These are phyloP conservation scores for Amphibolis antarctica DNA, from an alignment of 106 monocot genomes.

Conservation along the genomic window DNA sequence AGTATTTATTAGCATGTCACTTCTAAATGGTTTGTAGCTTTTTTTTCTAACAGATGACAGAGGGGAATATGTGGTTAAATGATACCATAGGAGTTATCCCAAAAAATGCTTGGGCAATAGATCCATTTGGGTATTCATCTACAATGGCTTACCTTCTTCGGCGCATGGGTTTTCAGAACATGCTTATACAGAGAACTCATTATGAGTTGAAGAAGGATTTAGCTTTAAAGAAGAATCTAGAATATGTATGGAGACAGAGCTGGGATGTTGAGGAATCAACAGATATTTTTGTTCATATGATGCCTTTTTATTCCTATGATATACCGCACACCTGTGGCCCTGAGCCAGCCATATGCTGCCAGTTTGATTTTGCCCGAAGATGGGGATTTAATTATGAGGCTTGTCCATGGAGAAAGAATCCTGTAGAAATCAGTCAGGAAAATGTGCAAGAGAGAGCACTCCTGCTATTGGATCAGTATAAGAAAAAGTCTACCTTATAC, in stretches of 20 bases:
- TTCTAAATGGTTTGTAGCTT: too few relatives aligned
- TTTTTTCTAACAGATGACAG: slow-evolving; percentile 57
- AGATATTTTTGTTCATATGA: slow-evolving; percentile 99
- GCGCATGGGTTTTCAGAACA: slow-evolving; percentile 92
- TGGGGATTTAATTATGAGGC: slow-evolving; percentile 68
- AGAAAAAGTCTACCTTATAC: slow-evolving; percentile 88
- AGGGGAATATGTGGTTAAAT: slow-evolving; percentile 92
- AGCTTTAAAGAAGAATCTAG: slow-evolving; percentile 64
- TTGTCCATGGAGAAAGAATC: slow-evolving; percentile 79
- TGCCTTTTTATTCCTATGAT: slow-evolving; percentile 99
- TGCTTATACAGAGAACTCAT: slow-evolving; percentile 96
- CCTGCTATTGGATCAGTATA: slow-evolving; percentile 78
- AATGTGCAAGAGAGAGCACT: slow-evolving; percentile 86
- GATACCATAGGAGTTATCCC: slow-evolving; percentile 84
- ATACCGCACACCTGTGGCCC: slow-evolving; percentile 98
- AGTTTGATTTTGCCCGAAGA: slow-evolving; percentile 95
- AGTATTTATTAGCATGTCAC: too few relatives aligned
- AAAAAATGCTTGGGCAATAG: slow-evolving; percentile 92
- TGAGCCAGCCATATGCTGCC: slow-evolving; percentile 93
- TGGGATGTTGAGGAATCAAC: slow-evolving; percentile 88
- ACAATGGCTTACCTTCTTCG: slow-evolving; percentile 91
- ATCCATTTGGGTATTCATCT: slow-evolving; percentile 96
- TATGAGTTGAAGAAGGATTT: slow-evolving; percentile 95
- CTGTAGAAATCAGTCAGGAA: slow-evolving; percentile 61
- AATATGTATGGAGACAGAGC: slow-evolving; percentile 89